These are phyloP conservation scores for Helminthosporium solani DNA, from an alignment of 2,329 filamentous ascomycete species.

Conservation along the genomic window DNA sequence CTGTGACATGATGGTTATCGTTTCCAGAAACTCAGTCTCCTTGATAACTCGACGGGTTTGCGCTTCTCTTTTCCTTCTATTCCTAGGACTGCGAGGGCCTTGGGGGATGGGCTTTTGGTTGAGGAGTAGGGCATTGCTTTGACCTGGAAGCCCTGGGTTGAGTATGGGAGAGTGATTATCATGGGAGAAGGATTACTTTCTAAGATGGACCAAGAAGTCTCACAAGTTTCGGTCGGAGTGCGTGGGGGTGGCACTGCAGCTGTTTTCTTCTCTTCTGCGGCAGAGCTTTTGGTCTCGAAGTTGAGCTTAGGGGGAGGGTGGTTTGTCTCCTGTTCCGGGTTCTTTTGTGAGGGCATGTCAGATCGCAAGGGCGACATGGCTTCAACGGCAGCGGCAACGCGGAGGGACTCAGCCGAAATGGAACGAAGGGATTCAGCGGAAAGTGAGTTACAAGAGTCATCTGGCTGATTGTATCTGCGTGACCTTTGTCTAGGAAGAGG, in stretches of 20 bases:
- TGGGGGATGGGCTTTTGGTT: background rate
- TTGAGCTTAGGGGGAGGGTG: background rate
- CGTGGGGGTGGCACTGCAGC: background rate
- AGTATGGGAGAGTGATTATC: background rate
- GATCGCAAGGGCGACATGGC: constrained; percentile 1
- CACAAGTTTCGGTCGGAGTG: background rate
- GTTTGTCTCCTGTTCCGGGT: background rate
- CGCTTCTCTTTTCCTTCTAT: constrained; percentile 1
- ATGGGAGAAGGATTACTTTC: constrained; percentile 11
- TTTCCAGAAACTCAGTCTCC: constrained; percentile 12
- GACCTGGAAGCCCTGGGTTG: background rate
- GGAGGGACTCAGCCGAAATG: background rate
- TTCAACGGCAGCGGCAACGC: background rate
- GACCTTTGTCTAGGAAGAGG: background rate
- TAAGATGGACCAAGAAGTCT: background rate
- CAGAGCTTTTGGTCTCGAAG: background rate
- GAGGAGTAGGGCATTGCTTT: background rate
- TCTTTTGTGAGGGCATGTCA: background rate
- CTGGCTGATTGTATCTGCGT: background rate
- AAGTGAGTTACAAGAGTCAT: background rate
- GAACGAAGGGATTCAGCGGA: constrained; percentile 1
- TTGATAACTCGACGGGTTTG: constrained; percentile 7
- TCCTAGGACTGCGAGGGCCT: background rate
- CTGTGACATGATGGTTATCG: background rate
- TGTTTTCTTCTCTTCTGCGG: background rate